These are phyloP conservation scores for Meyerozyma athensensis DNA, from an alignment of 1,139 yeast species.

Conservation along the genomic window DNA sequence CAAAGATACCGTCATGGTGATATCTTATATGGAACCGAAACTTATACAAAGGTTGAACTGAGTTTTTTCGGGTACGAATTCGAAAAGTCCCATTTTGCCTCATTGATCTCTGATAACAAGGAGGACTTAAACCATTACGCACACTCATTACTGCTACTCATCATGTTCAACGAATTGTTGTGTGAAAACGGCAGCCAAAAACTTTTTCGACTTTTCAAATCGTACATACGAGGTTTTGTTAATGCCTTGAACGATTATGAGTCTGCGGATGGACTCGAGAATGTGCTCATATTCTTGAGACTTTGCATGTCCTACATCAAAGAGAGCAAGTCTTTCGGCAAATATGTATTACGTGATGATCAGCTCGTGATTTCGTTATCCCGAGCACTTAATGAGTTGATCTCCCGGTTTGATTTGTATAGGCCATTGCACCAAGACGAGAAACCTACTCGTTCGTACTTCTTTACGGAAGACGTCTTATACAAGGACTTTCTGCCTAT, in stretches of 20 bases:
- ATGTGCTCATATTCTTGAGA: constrained; percentile 24
- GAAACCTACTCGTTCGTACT: constrained; percentile 45
- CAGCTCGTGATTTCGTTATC: not conserved
- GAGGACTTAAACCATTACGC: not conserved
- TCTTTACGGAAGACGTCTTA: constrained; percentile 60
- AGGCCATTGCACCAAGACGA: constrained; percentile 4
- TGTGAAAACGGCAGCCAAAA: not conserved
- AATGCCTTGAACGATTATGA: not conserved
- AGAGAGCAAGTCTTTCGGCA: constrained; percentile 38
- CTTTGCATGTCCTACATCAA: constrained; percentile 53
- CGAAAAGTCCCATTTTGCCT: not conserved
- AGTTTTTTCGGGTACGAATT: constrained; percentile 17
- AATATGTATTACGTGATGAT: constrained; percentile 22
- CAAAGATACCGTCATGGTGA: constrained; percentile 22
- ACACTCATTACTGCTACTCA: not conserved
- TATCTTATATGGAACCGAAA: constrained; percentile 20
- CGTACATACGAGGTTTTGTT: not conserved
- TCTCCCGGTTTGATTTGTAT: not conserved
- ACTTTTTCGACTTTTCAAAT: not conserved
- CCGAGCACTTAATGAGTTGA: not conserved
- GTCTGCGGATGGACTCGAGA: not conserved
- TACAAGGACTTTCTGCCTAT: constrained; percentile 57
- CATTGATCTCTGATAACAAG: not conserved
- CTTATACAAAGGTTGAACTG: constrained; percentile 23
- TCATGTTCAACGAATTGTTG: constrained; percentile 3